Conservation (phyloP, 345 rosid species). For the Aethionema arabicum region DNA sequence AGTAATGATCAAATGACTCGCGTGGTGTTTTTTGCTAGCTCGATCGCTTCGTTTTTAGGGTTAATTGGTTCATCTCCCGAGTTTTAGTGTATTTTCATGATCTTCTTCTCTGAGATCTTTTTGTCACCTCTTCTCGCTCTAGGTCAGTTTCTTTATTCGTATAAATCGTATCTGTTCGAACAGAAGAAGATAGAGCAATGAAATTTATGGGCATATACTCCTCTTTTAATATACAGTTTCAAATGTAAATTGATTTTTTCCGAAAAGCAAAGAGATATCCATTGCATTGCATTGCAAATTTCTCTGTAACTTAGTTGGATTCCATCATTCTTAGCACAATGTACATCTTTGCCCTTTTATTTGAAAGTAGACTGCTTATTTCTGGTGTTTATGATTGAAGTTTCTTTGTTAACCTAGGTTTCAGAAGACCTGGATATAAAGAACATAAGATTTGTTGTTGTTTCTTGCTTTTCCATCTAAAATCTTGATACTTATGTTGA, state of each 20-base stretch:
- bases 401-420: conserved; percentile 10
- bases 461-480: too few species aligned
- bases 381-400: conserved; percentile 2
- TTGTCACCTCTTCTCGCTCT: not conserved
- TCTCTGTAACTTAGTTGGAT: not conserved
- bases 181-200: conserved; percentile 3
- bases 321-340: not conserved
- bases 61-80: conserved; percentile 15
- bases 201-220: not conserved
- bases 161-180: not conserved
- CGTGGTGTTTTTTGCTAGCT: conserved; percentile 14
- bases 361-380: not conserved
- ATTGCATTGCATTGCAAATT: not conserved
- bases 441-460: too few species aligned
- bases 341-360: too few species aligned
- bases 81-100: not conserved
- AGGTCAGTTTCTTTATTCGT: not conserved
- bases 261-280: not conserved
- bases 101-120: not conserved
- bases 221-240: not conserved
- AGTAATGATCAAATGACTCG: conserved; percentile 2
- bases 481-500: too few species aligned
- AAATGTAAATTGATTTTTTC: not conserved
- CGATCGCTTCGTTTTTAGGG: not conserved
- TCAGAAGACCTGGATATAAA: too few species aligned